Percentiles rank a stretch among this genome's conserved stretches.
Conservation (phyloP, 106 monocot genomes). For the Posidonia australis region DNA sequence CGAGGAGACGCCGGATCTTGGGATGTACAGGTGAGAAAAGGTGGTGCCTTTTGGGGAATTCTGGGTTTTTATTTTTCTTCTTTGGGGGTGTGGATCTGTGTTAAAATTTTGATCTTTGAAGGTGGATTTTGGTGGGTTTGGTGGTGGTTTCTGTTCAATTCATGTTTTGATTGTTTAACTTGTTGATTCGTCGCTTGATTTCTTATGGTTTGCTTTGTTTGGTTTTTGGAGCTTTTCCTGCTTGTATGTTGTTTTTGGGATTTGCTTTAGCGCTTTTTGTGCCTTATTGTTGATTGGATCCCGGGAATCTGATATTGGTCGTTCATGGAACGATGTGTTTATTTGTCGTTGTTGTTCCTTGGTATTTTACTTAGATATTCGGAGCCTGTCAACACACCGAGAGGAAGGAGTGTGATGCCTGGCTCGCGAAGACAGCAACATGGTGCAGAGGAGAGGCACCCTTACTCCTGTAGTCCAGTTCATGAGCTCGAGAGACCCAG, state of each 20-base stretch:
- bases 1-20: slow-evolving; percentile 45
- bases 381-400: slow-evolving; percentile 30
- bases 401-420: slow-evolving; percentile 20
- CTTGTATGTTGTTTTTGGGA: background rate
- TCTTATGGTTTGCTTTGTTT: background rate
- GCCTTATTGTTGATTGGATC: no score
- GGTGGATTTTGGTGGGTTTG: no score
- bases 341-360: no score
- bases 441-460: slow-evolving; percentile 21
- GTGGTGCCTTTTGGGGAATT: background rate
- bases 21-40: background rate
- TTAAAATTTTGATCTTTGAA: background rate
- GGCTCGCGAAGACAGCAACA: slow-evolving; percentile 22
- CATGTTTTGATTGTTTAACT: background rate
- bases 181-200: background rate
- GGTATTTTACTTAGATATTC: slow-evolving; percentile 21
- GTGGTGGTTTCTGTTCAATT: no score
- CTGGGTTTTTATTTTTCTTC: background rate
- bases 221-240: background rate
- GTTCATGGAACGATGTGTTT: background rate
- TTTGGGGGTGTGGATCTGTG: no score
- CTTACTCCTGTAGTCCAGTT: slow-evolving; percentile 18
- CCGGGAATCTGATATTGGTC: background rate
- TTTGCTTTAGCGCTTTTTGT: background rate
- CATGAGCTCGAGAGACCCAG: slow-evolving; percentile 23